A percentile compares a stretch with the other conserved stretches of the same genome.
phyloP scores from a whole-genome alignment of 2,329 filamentous ascomycete genomes.

The Xylaria sp. region DNA sequence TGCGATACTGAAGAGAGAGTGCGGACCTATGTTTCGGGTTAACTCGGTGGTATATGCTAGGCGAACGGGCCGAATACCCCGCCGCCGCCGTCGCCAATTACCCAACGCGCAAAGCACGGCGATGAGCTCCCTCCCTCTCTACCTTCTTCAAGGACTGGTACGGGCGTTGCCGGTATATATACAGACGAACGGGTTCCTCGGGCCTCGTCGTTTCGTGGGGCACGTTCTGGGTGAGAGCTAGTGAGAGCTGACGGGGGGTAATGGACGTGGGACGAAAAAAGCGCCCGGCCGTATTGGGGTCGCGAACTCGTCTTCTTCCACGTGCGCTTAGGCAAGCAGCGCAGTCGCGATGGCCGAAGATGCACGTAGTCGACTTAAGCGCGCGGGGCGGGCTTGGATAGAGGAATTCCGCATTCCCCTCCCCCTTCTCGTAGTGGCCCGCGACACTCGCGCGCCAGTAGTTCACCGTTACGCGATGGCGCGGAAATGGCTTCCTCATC shows the following conservation, averaged over 20 bases:
- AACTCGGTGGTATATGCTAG: conserved; percentile 4
- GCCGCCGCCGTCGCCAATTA: conserved; percentile 3
- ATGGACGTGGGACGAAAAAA: too few species aligned
- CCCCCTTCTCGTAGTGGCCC: not conserved
- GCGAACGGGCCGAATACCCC: conserved; percentile 25
- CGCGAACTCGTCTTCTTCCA: not conserved
- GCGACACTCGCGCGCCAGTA: not conserved
- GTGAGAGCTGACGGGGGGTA: too few species aligned
- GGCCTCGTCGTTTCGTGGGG: not conserved
- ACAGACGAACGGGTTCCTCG: not conserved
- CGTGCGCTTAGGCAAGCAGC: not conserved
- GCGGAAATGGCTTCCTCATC: not conserved
- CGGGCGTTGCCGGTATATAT: not conserved
- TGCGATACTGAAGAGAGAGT: not conserved
- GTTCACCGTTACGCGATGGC: not conserved
- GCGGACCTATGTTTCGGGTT: not conserved
- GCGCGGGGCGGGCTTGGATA: not conserved
- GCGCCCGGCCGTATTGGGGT: too few species aligned
- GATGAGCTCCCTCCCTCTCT: not conserved
- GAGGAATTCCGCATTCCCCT: not conserved
- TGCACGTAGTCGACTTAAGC: not conserved
- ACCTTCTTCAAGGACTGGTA: not conserved
- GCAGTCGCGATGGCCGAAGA: not conserved
- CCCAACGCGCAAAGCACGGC: not conserved
- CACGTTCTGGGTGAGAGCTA: too few species aligned